Percentiles rank a stretch among this genome's conserved stretches.
phyloP scores from a whole-genome alignment of 305 asterid genomes.

The Solanum hybrid region DNA sequence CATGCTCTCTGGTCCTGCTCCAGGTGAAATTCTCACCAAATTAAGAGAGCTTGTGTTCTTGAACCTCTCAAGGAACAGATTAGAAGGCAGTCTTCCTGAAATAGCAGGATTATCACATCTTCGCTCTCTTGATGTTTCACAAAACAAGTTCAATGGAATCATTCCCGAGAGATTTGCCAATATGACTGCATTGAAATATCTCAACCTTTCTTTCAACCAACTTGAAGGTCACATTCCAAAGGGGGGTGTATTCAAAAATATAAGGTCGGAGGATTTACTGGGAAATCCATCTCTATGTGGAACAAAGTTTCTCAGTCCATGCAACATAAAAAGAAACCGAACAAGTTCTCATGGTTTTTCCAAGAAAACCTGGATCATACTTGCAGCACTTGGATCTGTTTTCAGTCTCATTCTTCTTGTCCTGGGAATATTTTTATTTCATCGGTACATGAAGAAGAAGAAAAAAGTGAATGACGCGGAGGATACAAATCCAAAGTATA shows the following conservation, averaged over 20 bases:
- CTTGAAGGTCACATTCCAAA: conserved; percentile 65
- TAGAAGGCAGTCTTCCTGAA: conserved; percentile 46
- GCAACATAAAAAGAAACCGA: conserved; percentile 12
- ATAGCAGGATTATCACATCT: conserved; percentile 29
- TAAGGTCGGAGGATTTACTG: conserved; percentile 19
- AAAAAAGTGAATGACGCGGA: background rate
- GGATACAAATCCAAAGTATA: conserved; percentile 13
- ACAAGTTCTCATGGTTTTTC: conserved; percentile 14
- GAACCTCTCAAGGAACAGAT: conserved; percentile 57
- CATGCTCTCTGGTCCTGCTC: conserved; percentile 37
- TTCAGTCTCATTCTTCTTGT: conserved; percentile 21
- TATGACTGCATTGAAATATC: conserved; percentile 37
- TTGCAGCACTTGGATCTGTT: conserved; percentile 29
- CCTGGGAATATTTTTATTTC: conserved; percentile 10
- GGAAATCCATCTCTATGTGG: conserved; percentile 74
- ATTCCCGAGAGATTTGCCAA: conserved; percentile 47
- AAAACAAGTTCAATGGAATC: conserved; percentile 47
- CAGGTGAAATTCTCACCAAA: conserved; percentile 27
- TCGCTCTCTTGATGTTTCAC: conserved; percentile 48
- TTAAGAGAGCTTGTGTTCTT: conserved; percentile 33
- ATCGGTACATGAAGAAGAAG: conserved; percentile 16
- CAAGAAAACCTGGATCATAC: conserved; percentile 24
- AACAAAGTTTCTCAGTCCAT: conserved; percentile 18
- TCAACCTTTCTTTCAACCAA: conserved; percentile 65
- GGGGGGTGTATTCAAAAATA: conserved; percentile 32